Base-by-base conservation (phyloP, 164 flowering plant species). In the Brasenia schreberi region DNA sequence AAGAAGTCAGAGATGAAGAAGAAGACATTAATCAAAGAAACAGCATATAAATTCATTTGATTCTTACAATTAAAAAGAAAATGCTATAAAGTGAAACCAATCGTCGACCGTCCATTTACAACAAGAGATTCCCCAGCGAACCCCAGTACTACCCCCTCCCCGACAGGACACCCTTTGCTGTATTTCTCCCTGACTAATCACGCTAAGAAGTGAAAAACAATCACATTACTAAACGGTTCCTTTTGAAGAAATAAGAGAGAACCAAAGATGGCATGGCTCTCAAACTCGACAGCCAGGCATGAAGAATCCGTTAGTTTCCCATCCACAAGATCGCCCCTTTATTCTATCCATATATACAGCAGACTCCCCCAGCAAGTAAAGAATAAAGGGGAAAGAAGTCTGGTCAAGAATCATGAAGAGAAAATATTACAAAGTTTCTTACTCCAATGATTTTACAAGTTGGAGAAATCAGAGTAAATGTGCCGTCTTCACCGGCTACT, bases 401-500 rank as follows among this genome's bases (percentile, higher is more conserved):
- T 18, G 65, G 75, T 77, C 49, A 79, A 67, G 77, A 79, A 79
- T 78, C 73, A 58, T 62, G 68, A 67, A 73, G 67, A 70, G 80
- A 66, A n/a, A 65, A 71, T 49, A 45, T 68, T 18, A 5, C 59
- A 19, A 18, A 43, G 52, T 42, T 58, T 33, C 39, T 33, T 33
- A 33, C 39, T 33, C 72, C 62, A 42, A 33, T 33, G 27, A 9
- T 19, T 19, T 6, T 65, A 45, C 19, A 14, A n/a, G 62, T 23
- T 42, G 70, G 59, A 33, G 39, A 66, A 53, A 63, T 76, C 72
- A 77, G 68, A 64, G 69, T 44, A 68, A 68, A 66, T 72, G 72
- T 18, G 64, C 59, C 62, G 66, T 67, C 56, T 87, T 92, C 17
- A 80, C 77, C 23, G 77, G 85, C 60, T 85, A 88, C 78, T 83